Base-by-base conservation (phyloP, 139 green algal genomes). In the Coccomyxa sp. region DNA sequence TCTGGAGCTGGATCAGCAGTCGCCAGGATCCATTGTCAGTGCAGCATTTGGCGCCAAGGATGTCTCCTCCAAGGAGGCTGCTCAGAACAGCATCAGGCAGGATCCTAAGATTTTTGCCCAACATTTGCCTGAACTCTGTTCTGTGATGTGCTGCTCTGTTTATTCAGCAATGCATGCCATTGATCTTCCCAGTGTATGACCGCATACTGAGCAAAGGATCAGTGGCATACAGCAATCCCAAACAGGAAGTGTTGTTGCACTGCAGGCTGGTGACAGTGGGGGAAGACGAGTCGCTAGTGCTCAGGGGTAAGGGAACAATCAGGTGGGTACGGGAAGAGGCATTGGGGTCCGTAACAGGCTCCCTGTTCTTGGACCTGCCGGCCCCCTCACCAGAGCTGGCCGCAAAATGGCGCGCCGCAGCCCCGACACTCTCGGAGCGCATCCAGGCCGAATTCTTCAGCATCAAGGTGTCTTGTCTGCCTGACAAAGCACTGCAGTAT, bases 261-360 rank as follows among this genome's bases (percentile, higher is more conserved):
- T 78, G 59, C 87, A 91, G 88, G 85, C 38, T 85, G 71, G 81
- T 94, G 80, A 45, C 92, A 32, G 79, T 88, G 23, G 86, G 85
- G 84, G 76, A n/a, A 0, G 90, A 95, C 81, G 81, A 88, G 58
- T 83, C 74, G 14, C 63, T 92, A 25, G 68, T 81, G 12, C 82
- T 96, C 30, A 57, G 91, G 32, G 84, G 88, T 81, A 86, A 91
- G 59, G 79, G 81, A 0, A 81, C 85, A n/a, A 76, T 90, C 13
- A 86, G 87, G 28, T 98, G 95, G 95, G 27, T 31, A 51, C 82
- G 94, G 0, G 90, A 95, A 63, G 95, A 98, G 82, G 92, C 91
- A 13, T 89, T 98, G 25, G 88, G 89, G 0, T 68, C 71, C 0
- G 80, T 92, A 4, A 77, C 30, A 14, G 84, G 82, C 13, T 80